Conservation (phyloP, 331 rosid species). For the Saraca asoca region DNA sequence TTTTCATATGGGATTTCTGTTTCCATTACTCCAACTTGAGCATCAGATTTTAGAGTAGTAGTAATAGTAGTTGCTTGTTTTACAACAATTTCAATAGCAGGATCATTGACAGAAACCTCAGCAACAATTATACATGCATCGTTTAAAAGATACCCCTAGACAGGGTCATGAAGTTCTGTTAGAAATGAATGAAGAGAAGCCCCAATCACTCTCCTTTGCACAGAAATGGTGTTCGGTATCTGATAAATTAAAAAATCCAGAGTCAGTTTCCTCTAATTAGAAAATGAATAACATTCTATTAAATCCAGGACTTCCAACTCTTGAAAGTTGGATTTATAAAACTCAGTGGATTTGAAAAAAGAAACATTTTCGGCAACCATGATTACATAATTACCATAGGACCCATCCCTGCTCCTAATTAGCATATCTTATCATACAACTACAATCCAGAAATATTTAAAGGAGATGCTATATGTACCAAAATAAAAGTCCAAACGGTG, state of each 20-base stretch:
- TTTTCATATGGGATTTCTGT: neutral
- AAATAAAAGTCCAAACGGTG: too few relatives aligned
- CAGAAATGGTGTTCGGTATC: conserved; percentile 43
- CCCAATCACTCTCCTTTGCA: conserved; percentile 43
- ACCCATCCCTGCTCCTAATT: too few relatives aligned
- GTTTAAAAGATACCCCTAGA: conserved; percentile 44
- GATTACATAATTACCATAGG: too few relatives aligned
- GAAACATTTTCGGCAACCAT: too few relatives aligned
- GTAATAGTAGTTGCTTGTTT: neutral
- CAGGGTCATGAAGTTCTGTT: conserved; percentile 31
- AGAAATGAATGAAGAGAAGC: conserved; percentile 52
- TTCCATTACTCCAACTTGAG: neutral
- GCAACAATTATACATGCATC: conserved; percentile 53
- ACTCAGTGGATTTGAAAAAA: too few relatives aligned
- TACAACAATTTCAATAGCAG: neutral
- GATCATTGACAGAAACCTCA: conserved; percentile 48
- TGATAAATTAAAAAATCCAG: neutral
- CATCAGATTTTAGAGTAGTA: neutral
- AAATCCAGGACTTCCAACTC: too few relatives aligned
- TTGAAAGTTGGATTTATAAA: too few relatives aligned
- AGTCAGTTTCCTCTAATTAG: too few relatives aligned
- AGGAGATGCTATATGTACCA: too few relatives aligned
- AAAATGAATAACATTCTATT: too few relatives aligned
- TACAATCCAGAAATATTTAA: too few relatives aligned
- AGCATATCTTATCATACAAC: too few relatives aligned